Percentiles rank a stretch among this genome's conserved stretches.
phyloP scores from a whole-genome alignment of 805 yeast species.

The Cyberlindnera americana region DNA sequence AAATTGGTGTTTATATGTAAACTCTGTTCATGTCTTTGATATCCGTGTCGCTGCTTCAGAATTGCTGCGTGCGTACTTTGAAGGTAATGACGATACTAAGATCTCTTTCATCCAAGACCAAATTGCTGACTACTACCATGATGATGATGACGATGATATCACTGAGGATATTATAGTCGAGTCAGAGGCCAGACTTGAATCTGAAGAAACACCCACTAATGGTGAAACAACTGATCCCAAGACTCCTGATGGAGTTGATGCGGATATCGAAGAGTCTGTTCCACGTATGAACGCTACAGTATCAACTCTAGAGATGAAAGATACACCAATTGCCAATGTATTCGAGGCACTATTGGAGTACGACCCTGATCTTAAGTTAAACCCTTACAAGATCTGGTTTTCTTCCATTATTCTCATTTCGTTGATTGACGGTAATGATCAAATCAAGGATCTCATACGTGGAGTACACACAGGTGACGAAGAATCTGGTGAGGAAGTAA shows the following conservation, averaged over 20 bases:
- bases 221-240: neutral
- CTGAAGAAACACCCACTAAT: neutral
- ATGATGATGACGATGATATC: constrained; percentile 15
- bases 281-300: constrained; percentile 4
- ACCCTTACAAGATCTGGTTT: constrained; percentile 89
- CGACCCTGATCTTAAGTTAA: constrained; percentile 65
- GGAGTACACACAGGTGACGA: constrained; percentile 55
- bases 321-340: constrained; percentile 51
- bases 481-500: constrained; percentile 62
- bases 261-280: neutral
- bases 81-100: constrained; percentile 60
- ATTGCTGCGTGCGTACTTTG: constrained; percentile 65
- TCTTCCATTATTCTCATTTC: constrained; percentile 63
- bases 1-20: constrained; percentile 76
- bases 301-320: constrained; percentile 10
- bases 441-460: constrained; percentile 45
- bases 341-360: constrained; percentile 71
- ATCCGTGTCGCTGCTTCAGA: constrained; percentile 69
- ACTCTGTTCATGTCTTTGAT: constrained; percentile 83
- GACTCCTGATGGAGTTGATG: constrained; percentile 1
- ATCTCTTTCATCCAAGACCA: constrained; percentile 65
- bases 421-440: constrained; percentile 53
- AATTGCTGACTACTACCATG: constrained; percentile 40
- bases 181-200: too few relatives aligned
- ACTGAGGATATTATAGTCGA: constrained; percentile 17